Conservation (phyloP, 768 basidiomycete genomes). For the Phlegmacium glaucopus region DNA sequence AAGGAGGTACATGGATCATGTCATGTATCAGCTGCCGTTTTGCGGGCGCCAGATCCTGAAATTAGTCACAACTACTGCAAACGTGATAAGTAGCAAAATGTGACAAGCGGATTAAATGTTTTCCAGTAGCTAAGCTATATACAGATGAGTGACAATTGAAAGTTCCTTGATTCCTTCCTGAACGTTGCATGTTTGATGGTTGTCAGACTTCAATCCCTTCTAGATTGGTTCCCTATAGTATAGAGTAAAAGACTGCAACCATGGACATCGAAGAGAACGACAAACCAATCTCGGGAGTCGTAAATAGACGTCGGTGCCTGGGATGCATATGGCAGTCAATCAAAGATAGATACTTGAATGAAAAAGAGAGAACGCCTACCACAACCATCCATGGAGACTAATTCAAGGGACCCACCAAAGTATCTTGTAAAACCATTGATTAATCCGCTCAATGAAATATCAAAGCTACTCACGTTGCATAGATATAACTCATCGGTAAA, state of each 20-base stretch:
- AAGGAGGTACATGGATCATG: background rate
- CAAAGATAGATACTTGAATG: background rate
- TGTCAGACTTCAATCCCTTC: slow-evolving; percentile 76
- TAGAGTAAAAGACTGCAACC: slow-evolving; percentile 1
- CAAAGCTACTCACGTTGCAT: slow-evolving; percentile 52
- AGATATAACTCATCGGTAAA: slow-evolving; percentile 87
- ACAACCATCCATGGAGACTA: slow-evolving; percentile 81
- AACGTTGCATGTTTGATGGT: background rate
- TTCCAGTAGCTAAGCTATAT: too few relatives aligned
- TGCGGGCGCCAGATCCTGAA: background rate
- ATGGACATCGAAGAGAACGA: background rate
- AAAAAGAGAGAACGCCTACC: slow-evolving; percentile 42
- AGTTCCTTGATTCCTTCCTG: too few relatives aligned
- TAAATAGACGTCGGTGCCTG: slow-evolving; percentile 82
- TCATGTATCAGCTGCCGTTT: background rate
- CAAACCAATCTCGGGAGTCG: slow-evolving; percentile 77
- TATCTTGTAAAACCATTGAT: slow-evolving; percentile 44
- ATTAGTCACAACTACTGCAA: too few relatives aligned
- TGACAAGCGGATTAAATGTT: too few relatives aligned
- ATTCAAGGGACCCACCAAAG: slow-evolving; percentile 77
- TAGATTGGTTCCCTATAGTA: slow-evolving; percentile 70
- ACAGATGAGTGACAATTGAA: too few relatives aligned
- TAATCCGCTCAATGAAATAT: background rate
- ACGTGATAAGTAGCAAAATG: too few relatives aligned
- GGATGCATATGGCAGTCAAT: slow-evolving; percentile 1